These are phyloP conservation scores for Nicotiana attenuata DNA, from an alignment of 257 asterid species.

Conservation along the genomic window DNA sequence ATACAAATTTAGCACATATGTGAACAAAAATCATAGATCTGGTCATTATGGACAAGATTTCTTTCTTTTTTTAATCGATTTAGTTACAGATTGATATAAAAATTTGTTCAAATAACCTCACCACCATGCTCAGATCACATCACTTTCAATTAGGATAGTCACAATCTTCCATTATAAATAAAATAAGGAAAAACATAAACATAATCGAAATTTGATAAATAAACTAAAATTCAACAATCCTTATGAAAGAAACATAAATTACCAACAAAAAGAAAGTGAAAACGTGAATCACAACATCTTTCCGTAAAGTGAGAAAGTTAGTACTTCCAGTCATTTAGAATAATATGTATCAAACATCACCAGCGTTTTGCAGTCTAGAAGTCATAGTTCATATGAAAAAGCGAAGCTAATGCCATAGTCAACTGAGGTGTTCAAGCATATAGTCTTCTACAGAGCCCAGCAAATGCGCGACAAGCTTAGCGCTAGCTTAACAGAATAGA, in stretches of 20 bases:
- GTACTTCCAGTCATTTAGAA: not conserved
- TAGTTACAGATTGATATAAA: not conserved
- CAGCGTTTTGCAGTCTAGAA: too few species aligned
- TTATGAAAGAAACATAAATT: not conserved
- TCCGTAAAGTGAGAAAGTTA: not conserved
- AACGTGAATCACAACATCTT: not conserved
- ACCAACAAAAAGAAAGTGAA: not conserved
- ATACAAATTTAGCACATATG: not conserved
- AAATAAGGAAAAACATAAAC: not conserved
- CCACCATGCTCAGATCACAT: not conserved
- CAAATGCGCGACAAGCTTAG: too few species aligned
- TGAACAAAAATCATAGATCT: not conserved
- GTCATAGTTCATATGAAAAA: too few species aligned
- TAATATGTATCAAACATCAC: not conserved
- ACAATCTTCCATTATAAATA: not conserved
- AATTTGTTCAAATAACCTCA: not conserved
- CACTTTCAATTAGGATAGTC: not conserved
- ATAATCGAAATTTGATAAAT: not conserved
- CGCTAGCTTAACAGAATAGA: too few species aligned
- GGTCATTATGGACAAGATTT: not conserved
- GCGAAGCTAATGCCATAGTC: too few species aligned
- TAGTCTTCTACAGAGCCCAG: too few species aligned
- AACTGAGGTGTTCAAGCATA: too few species aligned
- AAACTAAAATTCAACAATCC: not conserved
- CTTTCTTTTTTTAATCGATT: not conserved